phyloP scores from a whole-genome alignment of 2,329 filamentous ascomycete species.

The Apiospora phragmitis region DNA sequence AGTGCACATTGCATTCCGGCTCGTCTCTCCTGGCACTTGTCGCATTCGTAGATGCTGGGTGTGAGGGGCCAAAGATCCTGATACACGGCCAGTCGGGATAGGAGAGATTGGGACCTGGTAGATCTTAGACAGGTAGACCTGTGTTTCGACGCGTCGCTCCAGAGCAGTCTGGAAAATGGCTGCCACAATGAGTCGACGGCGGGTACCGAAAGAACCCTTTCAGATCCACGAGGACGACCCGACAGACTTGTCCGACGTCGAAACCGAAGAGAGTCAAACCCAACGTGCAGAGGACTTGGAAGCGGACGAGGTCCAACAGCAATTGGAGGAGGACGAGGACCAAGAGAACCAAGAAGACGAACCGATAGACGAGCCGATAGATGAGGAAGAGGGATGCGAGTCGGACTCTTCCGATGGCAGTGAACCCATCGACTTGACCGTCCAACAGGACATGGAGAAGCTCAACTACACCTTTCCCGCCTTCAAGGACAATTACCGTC shows the following conservation, averaged over 20 bases:
- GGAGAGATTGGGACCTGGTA: background rate
- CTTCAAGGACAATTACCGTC: slow-evolving; percentile 79
- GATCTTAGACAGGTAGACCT: background rate
- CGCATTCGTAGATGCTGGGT: background rate
- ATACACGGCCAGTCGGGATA: background rate
- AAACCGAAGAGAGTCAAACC: slow-evolving; percentile 26
- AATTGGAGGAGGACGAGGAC: slow-evolving; percentile 30
- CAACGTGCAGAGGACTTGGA: slow-evolving; percentile 33
- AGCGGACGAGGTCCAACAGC: slow-evolving; percentile 32
- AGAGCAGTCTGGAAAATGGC: slow-evolving; percentile 16
- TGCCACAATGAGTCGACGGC: slow-evolving; percentile 30
- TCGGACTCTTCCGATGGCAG: slow-evolving; percentile 58
- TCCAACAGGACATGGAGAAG: slow-evolving; percentile 84
- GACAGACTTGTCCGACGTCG: slow-evolving; percentile 27
- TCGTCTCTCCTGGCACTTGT: background rate
- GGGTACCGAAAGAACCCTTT: slow-evolving; percentile 33
- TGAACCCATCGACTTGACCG: slow-evolving; percentile 62
- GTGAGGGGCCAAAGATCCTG: background rate
- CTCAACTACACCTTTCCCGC: slow-evolving; percentile 81
- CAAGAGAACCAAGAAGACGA: slow-evolving; percentile 41
- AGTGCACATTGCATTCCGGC: background rate
- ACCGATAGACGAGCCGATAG: slow-evolving; percentile 33
- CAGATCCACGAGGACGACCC: slow-evolving; percentile 36
- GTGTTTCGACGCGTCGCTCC: background rate
- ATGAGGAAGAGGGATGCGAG: slow-evolving; percentile 42